Conservation (phyloP, 2,329 filamentous ascomycete genomes). For the Trichophyton schoenleinii region DNA sequence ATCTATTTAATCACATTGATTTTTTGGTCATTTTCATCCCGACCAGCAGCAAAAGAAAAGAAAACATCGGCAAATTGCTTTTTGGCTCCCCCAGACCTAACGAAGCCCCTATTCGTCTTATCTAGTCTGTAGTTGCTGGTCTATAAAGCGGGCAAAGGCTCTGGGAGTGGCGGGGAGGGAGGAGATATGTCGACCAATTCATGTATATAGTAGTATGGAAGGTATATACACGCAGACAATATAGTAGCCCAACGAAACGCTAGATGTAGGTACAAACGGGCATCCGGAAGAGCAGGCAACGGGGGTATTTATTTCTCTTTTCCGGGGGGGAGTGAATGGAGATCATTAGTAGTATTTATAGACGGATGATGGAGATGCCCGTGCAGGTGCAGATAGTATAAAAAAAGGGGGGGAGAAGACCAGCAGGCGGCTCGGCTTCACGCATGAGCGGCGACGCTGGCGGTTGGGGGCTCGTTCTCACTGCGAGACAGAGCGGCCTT, state of each 20-base stretch:
- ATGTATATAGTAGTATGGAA: neutral
- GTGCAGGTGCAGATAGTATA: neutral
- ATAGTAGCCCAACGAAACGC: neutral
- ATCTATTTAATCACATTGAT: neutral
- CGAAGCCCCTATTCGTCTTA: neutral
- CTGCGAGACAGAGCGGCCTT: constrained; percentile 11
- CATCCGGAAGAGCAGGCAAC: neutral
- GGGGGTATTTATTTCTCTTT: neutral
- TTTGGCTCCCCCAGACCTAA: neutral
- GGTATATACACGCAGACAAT: neutral
- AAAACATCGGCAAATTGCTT: neutral
- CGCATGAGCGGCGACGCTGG: neutral
- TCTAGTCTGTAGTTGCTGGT: neutral
- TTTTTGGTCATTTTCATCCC: neutral
- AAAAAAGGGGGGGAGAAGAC: too few relatives aligned
- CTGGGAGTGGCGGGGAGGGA: neutral
- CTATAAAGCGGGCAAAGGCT: neutral
- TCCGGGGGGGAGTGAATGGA: neutral
- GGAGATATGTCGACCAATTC: neutral
- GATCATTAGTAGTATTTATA: neutral
- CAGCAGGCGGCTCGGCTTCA: neutral
- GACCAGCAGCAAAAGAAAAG: neutral
- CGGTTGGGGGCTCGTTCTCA: neutral
- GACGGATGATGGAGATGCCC: neutral
- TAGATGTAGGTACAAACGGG: neutral